A percentile compares a stretch with the other conserved stretches of the same genome.
phyloP scores from a whole-genome alignment of 2,329 filamentous ascomycete genomes.

The Aureobasidium musti region DNA sequence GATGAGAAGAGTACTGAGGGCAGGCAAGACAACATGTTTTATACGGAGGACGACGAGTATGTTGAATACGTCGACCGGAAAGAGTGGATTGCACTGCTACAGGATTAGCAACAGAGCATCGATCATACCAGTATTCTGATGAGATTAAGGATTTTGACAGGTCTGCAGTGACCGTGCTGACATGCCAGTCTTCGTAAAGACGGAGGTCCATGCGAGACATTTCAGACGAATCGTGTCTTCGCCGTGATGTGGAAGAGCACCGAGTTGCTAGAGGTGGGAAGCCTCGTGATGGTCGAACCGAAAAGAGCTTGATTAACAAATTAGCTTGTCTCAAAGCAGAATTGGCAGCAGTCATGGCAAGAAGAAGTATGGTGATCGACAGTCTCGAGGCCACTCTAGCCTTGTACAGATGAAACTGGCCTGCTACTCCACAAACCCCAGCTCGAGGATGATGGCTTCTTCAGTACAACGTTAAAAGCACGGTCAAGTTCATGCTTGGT shows the following conservation, averaged over 20 bases:
- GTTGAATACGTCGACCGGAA: constrained; percentile 1
- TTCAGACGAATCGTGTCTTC: neutral
- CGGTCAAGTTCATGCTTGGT: constrained; percentile 3
- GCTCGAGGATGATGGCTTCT: neutral
- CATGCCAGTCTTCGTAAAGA: neutral
- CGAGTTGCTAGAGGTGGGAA: neutral
- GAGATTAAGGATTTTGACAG: constrained; percentile 22
- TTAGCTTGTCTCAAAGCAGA: constrained; percentile 24
- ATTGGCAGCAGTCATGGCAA: neutral
- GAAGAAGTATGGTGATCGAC: constrained; percentile 23
- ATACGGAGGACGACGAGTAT: constrained; percentile 6
- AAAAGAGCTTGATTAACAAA: neutral
- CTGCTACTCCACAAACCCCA: constrained; percentile 5
- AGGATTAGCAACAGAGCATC: constrained; percentile 24
- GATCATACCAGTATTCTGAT: constrained; percentile 9
- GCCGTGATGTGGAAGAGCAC: neutral
- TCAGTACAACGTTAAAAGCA: constrained; percentile 9
- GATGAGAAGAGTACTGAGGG: constrained; percentile 14
- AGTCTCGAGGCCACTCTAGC: constrained; percentile 10
- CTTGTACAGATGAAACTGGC: constrained; percentile 21
- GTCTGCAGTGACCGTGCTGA: neutral
- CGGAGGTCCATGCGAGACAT: neutral
- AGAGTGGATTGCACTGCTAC: constrained; percentile 13
- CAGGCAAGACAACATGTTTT: constrained; percentile 3
- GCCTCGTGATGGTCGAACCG: neutral